Percentiles rank a stretch among this genome's conserved stretches.
Conservation (phyloP, 306 rosid genomes). For the Carpinus viminea region DNA sequence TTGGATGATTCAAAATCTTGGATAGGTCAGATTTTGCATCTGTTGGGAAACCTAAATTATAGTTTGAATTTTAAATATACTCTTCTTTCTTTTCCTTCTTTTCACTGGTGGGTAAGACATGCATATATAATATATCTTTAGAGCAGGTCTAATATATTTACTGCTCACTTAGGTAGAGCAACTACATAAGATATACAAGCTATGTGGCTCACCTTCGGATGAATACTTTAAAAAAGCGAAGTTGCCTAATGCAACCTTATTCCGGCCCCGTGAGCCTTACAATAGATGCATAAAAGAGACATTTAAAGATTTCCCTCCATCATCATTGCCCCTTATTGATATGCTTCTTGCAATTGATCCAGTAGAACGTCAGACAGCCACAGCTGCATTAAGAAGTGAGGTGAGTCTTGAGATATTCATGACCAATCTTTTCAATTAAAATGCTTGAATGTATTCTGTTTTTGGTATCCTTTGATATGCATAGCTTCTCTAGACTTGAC, state of each 20-base stretch:
- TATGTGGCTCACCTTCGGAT: constrained; percentile 95
- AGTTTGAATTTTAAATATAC: background rate
- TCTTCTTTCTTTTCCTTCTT: background rate
- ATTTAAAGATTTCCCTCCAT: constrained; percentile 77
- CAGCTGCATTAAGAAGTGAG: constrained; percentile 77
- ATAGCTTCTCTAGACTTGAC: background rate
- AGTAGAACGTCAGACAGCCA: constrained; percentile 76
- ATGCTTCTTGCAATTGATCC: constrained; percentile 91
- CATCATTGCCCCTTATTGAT: constrained; percentile 75
- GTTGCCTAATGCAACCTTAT: constrained; percentile 87
- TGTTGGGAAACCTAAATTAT: background rate
- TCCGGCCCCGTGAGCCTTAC: constrained; percentile 84
- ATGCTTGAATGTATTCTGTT: constrained; percentile 4
- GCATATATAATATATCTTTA: background rate
- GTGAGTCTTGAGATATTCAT: constrained; percentile 42
- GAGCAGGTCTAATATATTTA: constrained; percentile 29
- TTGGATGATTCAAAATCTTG: constrained; percentile 3
- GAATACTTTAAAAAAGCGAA: constrained; percentile 85
- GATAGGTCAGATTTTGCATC: background rate
- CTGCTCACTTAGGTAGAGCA: constrained; percentile 76
- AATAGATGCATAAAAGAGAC: constrained; percentile 71
- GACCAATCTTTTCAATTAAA: constrained; percentile 16
- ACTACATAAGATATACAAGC: constrained; percentile 90
- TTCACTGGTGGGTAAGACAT: background rate
- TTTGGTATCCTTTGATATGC: constrained; percentile 12